phyloP scores from a whole-genome alignment of 169 alveolate genomes.

The Plasmodium chabaudi region DNA sequence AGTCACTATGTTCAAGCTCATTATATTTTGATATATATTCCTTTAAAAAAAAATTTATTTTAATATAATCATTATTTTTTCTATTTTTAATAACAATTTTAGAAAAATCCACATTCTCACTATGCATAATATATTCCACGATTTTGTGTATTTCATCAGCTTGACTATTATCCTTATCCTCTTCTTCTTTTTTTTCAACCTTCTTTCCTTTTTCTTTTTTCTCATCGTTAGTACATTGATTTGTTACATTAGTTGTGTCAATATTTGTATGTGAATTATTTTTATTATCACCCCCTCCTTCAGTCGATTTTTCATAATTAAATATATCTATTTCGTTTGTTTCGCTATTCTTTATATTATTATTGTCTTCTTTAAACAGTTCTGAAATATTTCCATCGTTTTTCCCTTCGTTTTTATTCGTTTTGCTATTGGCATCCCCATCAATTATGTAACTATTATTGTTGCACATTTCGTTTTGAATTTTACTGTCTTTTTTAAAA shows the following conservation, averaged over 20 bases:
- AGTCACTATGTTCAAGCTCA: constrained; percentile 37
- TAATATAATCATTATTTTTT: constrained; percentile 4
- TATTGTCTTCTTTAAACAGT: not conserved
- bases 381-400: not conserved
- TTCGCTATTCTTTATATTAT: too few species aligned
- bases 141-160: constrained; percentile 3
- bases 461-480: too few species aligned
- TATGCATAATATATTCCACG: constrained; percentile 40
- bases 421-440: not conserved
- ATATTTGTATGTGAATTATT: not conserved
- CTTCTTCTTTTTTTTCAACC: not conserved
- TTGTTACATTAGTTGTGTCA: not conserved
- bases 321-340: too few species aligned
- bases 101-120: constrained; percentile 50
- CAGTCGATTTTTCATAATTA: not conserved
- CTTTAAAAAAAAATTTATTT: constrained; percentile 27
- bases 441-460: not conserved
- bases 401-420: not conserved
- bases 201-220: not conserved
- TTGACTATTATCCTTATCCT: not conserved
- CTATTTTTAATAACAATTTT: constrained; percentile 15
- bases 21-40: constrained; percentile 33
- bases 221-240: not conserved
- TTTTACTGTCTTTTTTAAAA: too few species aligned
- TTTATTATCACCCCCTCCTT: not conserved